Evolutionary conservation across 306 rosid species (phyloP).

Genomic region (Trifolium repens): DNA sequence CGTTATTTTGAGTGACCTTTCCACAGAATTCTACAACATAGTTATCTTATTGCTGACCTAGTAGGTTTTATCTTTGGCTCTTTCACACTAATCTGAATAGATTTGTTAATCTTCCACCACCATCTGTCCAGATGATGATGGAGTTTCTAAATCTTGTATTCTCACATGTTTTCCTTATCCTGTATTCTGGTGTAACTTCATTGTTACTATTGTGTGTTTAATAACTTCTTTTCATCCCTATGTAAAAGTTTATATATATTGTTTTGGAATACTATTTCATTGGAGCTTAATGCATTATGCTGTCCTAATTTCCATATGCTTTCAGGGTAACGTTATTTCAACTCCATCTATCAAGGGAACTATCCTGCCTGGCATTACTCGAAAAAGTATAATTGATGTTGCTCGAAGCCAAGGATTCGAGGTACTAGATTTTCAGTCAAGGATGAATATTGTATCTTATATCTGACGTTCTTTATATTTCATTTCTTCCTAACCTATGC

Average conservation of each 20-base stretch:
- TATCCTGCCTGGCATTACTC: constrained; percentile 94
- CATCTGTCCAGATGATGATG: constrained; percentile 2
- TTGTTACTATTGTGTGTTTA: constrained; percentile 15
- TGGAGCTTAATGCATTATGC: constrained; percentile 24
- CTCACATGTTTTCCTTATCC: constrained; percentile 8
- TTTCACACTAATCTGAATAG: constrained; percentile 9
- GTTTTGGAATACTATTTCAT: constrained; percentile 9
- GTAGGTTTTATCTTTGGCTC: constrained; percentile 22
- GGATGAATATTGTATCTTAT: constrained; percentile 29
- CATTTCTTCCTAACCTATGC: background rate
- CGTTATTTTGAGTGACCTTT: background rate
- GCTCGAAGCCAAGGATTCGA: constrained; percentile 87
- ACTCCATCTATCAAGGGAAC: constrained; percentile 95
- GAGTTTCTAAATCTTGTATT: constrained; percentile 14
- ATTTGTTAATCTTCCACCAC: constrained; percentile 11
- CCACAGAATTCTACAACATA: background rate
- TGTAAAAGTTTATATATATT: background rate
- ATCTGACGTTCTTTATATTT: constrained; percentile 25
- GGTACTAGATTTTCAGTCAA: constrained; percentile 56
- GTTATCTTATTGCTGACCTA: background rate
- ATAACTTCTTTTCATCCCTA: background rate
- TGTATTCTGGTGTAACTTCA: constrained; percentile 19
- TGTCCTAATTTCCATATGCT: constrained; percentile 33
- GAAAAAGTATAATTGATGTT: constrained; percentile 94
- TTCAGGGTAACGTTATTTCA: constrained; percentile 71